Conservation (phyloP, 257 asterid species). For the Solanum peruvianum region DNA sequence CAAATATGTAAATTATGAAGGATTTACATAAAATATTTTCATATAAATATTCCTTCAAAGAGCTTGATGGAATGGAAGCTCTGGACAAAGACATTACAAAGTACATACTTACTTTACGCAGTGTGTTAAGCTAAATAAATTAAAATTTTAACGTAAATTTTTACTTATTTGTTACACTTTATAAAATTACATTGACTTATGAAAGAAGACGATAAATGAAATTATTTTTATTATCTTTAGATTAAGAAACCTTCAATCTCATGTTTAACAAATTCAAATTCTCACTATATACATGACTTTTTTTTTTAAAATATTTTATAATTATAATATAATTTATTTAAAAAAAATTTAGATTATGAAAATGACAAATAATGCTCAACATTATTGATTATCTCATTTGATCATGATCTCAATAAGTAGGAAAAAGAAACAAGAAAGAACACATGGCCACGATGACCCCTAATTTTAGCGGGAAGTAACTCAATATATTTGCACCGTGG, state of each 20-base stretch:
- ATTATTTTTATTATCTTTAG: accelerated
- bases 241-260: too few relatives aligned
- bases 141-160: accelerated
- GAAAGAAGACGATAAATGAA: accelerated
- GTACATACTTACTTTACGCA: background rate
- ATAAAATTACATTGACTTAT: too few relatives aligned
- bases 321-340: too few relatives aligned
- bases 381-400: background rate
- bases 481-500: background rate
- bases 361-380: background rate
- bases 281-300: too few relatives aligned
- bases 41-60: background rate
- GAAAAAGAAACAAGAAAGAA: background rate
- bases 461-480: background rate
- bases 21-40: background rate
- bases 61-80: background rate
- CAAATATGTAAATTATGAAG: background rate
- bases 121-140: background rate
- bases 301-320: too few relatives aligned
- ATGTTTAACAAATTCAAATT: too few relatives aligned
- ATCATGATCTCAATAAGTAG: background rate
- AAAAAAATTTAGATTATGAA: too few relatives aligned
- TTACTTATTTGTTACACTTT: too few relatives aligned
- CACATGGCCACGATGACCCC: background rate
- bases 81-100: background rate